phyloP scores from a whole-genome alignment of 2,329 filamentous ascomycete genomes.

The Ascochyta fabae region DNA sequence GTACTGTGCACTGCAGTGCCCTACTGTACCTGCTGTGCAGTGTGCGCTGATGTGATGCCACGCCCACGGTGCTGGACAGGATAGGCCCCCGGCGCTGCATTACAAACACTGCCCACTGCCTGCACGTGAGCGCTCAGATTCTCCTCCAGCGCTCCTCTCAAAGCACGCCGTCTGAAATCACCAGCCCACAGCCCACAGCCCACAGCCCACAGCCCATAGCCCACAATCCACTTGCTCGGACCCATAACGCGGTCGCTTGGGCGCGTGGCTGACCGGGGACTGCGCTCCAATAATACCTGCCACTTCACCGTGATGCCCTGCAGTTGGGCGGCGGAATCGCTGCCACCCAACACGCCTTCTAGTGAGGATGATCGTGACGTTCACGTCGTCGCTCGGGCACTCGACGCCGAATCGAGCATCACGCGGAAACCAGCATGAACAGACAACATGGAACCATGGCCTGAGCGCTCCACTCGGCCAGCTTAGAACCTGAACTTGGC shows the following conservation, averaged over 20 bases:
- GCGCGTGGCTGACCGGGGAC: conserved; percentile 30
- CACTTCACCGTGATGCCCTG: conserved; percentile 14
- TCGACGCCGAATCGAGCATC: conserved; percentile 10
- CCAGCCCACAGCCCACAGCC: conserved; percentile 26
- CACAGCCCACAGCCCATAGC: too few relatives aligned
- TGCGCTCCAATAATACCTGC: conserved; percentile 21
- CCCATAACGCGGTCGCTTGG: conserved; percentile 23
- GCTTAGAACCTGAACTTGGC: too few relatives aligned
- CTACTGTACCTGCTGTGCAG: too few relatives aligned
- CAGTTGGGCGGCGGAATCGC: conserved; percentile 12
- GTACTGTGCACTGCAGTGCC: background rate
- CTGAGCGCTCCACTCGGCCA: conserved; percentile 13
- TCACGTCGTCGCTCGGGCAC: conserved; percentile 15
- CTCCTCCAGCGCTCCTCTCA: conserved; percentile 14
- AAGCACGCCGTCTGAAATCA: conserved; percentile 23
- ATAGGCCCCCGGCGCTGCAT: conserved; percentile 8
- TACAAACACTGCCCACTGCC: conserved; percentile 20
- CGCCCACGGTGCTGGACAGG: too few relatives aligned
- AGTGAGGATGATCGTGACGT: conserved; percentile 8
- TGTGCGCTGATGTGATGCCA: background rate
- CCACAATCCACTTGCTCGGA: conserved; percentile 20
- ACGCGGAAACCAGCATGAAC: conserved; percentile 8
- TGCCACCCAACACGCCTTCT: conserved; percentile 7
- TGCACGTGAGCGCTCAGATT: conserved; percentile 34
- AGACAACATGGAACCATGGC: conserved; percentile 10